A percentile compares a stretch with the other conserved stretches of the same genome.
Conservation (phyloP, 106 monocot species). For the Dendrobium huoshanense region DNA sequence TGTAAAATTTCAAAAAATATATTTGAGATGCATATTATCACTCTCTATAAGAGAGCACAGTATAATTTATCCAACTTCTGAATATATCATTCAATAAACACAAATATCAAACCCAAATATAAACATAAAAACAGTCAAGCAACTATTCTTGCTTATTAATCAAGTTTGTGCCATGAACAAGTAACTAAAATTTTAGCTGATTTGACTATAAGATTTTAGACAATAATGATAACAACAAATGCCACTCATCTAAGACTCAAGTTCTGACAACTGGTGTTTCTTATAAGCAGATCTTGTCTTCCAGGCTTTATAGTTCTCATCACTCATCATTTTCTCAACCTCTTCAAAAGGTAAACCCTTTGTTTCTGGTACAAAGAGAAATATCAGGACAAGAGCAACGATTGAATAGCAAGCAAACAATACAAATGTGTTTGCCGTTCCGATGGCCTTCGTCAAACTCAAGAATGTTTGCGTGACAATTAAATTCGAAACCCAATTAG, state of each 20-base stretch:
- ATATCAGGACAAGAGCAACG: conserved; percentile 41
- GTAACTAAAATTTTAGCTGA: background rate
- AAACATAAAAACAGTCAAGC: background rate
- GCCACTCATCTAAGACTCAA: background rate
- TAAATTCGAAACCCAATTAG: conserved; percentile 78
- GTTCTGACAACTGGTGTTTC: background rate
- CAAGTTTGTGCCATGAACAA: background rate
- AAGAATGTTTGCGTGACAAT: conserved; percentile 63
- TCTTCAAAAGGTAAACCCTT: conserved; percentile 71
- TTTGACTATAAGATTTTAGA: background rate
- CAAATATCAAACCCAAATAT: background rate
- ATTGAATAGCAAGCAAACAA: conserved; percentile 38
- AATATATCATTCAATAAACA: no score
- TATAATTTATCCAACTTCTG: no score
- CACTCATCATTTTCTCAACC: conserved; percentile 59
- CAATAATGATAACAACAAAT: background rate
- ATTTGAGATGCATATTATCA: no score
- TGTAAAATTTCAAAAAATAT: no score
- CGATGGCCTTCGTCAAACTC: conserved; percentile 50
- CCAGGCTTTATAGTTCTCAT: conserved; percentile 35
- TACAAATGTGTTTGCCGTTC: conserved; percentile 47
- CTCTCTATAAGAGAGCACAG: no score
- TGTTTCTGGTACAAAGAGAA: conserved; percentile 62
- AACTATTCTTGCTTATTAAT: background rate
- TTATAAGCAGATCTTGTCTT: conserved; percentile 13